Evolutionary conservation across 306 rosid species (phyloP).

Genomic region (Lathyrus aphaca): DNA sequence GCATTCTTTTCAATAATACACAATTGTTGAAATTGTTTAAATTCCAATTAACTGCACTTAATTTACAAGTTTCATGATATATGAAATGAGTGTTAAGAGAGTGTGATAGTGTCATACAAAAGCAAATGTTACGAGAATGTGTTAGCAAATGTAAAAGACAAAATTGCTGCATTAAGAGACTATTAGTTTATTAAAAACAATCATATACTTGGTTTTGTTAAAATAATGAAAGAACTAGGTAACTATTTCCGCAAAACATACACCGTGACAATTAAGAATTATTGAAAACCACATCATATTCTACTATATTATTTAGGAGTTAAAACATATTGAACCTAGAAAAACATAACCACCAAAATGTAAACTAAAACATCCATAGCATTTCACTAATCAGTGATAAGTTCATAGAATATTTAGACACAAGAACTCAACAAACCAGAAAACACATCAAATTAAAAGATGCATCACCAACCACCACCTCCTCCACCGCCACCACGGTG

Average conservation of each 20-base stretch:
- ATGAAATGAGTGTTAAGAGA: too few species aligned
- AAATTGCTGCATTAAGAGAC: too few species aligned
- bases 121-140: too few species aligned
- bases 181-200: too few species aligned
- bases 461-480: conserved; percentile 36
- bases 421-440: background rate
- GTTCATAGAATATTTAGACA: conserved; percentile 1
- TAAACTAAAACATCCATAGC: background rate
- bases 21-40: too few species aligned
- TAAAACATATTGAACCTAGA: background rate
- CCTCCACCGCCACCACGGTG: conserved; percentile 26
- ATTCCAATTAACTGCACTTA: too few species aligned
- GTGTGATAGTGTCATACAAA: too few species aligned
- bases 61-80: too few species aligned
- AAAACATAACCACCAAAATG: conserved; percentile 23
- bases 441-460: background rate
- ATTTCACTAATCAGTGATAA: conserved; percentile 19
- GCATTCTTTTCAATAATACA: too few species aligned
- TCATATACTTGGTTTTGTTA: too few species aligned
- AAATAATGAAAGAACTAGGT: background rate
- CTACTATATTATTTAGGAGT: background rate
- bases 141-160: too few species aligned
- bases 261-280: background rate
- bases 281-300: background rate
- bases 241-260: background rate